Percentiles rank a stretch among this genome's conserved stretches.
phyloP scores from a whole-genome alignment of 345 rosid genomes.

The Abelmoschus esculentus region DNA sequence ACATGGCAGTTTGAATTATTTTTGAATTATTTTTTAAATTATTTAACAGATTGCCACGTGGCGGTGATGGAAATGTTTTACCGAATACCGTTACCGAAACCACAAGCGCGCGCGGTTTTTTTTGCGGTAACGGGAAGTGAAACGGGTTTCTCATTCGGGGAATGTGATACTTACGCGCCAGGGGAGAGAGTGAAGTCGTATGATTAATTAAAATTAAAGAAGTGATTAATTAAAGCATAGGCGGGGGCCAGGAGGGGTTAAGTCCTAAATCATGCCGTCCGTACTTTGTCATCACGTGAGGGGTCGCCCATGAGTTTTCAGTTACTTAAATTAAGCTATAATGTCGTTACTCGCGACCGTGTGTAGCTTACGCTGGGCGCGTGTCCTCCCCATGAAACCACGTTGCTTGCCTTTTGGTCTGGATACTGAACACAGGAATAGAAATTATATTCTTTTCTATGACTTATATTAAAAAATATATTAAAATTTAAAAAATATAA shows the following conservation, averaged over 20 bases:
- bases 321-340: background rate
- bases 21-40: background rate
- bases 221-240: background rate
- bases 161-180: background rate
- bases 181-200: background rate
- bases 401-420: conserved; percentile 7
- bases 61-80: conserved; percentile 22
- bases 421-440: background rate
- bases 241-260: background rate
- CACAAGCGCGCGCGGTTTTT: background rate
- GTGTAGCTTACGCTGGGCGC: background rate
- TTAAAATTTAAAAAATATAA: too few species aligned
- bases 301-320: background rate
- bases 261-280: conserved; percentile 19
- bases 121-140: too few species aligned
- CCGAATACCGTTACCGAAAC: conserved; percentile 17
- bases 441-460: too few species aligned
- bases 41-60: conserved; percentile 14
- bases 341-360: conserved; percentile 12
- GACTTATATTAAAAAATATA: too few species aligned
- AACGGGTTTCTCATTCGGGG: background rate
- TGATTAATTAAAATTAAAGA: conserved; percentile 4
- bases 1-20: background rate
- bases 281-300: conserved; percentile 10
- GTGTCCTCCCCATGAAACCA: background rate